phyloP scores from a whole-genome alignment of 768 basidiomycete species.

The Mrakia gelida region DNA sequence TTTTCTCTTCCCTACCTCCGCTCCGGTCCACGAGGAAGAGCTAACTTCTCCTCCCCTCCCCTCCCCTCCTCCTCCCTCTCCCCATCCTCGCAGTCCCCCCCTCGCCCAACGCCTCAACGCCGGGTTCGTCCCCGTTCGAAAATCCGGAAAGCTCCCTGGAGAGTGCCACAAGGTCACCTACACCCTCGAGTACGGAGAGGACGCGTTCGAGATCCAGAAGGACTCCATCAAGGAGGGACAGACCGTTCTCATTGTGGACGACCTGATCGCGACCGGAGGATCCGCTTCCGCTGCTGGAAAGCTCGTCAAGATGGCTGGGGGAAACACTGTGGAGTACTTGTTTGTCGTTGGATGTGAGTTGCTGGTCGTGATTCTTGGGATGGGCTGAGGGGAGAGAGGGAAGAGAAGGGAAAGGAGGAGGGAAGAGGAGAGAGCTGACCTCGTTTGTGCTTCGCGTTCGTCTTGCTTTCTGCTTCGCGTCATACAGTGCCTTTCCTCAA shows the following conservation, averaged over 20 bases:
- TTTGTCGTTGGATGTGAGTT: constrained; percentile 70
- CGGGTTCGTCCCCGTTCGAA: constrained; percentile 92
- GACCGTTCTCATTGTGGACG: constrained; percentile 82
- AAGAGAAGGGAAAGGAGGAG: neutral
- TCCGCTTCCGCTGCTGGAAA: constrained; percentile 90
- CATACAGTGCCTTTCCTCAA: constrained; percentile 44
- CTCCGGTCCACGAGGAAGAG: no score
- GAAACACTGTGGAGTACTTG: constrained; percentile 81
- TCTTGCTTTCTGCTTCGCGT: neutral
- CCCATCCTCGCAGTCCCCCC: constrained; percentile 56
- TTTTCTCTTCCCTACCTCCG: no score
- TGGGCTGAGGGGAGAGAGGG: neutral
- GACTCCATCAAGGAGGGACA: constrained; percentile 78
- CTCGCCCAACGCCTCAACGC: constrained; percentile 86
- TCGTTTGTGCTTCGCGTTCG: neutral
- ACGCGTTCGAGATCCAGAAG: constrained; percentile 92
- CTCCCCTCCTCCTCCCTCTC: no score
- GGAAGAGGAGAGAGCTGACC: neutral
- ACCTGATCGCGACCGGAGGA: constrained; percentile 94
- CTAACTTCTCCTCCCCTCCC: neutral
- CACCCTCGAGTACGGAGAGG: constrained; percentile 77
- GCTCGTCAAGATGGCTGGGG: constrained; percentile 75
- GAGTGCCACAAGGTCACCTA: constrained; percentile 67
- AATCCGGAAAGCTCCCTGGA: constrained; percentile 92
- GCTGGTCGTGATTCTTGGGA: no score